phyloP scores from a whole-genome alignment of 2,329 filamentous ascomycete genomes.

The Colletotrichum camelliae region DNA sequence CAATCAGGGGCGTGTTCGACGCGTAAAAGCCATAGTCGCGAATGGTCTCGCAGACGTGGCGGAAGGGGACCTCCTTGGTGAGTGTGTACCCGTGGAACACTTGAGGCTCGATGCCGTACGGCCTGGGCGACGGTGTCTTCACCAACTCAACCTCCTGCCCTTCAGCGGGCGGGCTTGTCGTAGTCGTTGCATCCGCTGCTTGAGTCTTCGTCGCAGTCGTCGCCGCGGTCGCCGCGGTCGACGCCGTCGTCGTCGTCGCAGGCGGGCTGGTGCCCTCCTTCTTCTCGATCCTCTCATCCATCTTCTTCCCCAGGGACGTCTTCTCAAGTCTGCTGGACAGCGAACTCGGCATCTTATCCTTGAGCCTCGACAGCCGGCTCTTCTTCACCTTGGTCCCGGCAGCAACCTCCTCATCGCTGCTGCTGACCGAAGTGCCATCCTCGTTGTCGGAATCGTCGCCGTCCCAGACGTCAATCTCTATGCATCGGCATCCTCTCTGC shows the following conservation, averaged over 20 bases:
- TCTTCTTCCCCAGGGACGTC: conserved; percentile 50
- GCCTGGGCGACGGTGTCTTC: conserved; percentile 22
- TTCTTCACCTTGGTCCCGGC: conserved; percentile 1
- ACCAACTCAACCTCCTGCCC: not conserved
- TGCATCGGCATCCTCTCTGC: conserved; percentile 84
- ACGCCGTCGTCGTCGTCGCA: not conserved
- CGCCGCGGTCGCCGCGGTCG: not conserved
- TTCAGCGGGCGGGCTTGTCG: not conserved
- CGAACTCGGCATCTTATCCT: conserved; percentile 56
- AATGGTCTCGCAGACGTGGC: conserved; percentile 83
- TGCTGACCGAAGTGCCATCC: conserved; percentile 59
- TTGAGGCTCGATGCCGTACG: conserved; percentile 66
- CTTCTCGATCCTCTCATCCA: conserved; percentile 39
- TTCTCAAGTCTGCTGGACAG: conserved; percentile 52
- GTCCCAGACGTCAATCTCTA: conserved; percentile 97
- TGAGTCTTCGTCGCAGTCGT: not conserved
- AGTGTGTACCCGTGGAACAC: conserved; percentile 90
- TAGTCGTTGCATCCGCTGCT: not conserved
- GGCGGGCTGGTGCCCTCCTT: not conserved
- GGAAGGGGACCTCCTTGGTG: conserved; percentile 86
- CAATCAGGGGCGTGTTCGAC: conserved; percentile 84
- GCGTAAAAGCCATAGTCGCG: conserved; percentile 77
- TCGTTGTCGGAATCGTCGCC: conserved; percentile 76
- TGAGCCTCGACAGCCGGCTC: conserved; percentile 68
- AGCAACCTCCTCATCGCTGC: conserved; percentile 51